Conservation (phyloP, 73 alveolate species). For the Diophrys sp. region DNA sequence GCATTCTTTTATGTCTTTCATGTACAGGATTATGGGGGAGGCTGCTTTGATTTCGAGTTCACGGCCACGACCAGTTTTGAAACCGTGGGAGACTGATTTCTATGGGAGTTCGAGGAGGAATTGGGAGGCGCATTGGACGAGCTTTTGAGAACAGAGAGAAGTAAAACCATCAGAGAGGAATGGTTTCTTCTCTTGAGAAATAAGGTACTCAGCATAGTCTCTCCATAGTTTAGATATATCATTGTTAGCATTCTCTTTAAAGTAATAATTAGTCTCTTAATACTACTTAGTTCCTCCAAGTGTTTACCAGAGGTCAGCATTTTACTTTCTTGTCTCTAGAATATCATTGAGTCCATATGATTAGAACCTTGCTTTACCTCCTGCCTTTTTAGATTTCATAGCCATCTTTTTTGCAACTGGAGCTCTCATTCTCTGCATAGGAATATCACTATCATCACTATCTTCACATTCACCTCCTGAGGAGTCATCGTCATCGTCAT, state of each 20-base stretch:
- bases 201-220: conserved; percentile 78
- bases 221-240: conserved; percentile 63
- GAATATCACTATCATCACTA: neutral
- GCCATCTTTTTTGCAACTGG: neutral
- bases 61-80: conserved; percentile 60
- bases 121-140: neutral
- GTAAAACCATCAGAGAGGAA: conserved; percentile 69
- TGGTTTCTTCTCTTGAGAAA: conserved; percentile 84
- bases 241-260: conserved; percentile 12
- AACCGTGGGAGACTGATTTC: conserved; percentile 50
- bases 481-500: neutral
- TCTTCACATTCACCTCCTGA: neutral
- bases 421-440: too few relatives aligned
- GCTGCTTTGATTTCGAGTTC: conserved; percentile 65
- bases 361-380: neutral
- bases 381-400: neutral
- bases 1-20: conserved; percentile 44
- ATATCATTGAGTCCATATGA: neutral
- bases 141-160: conserved; percentile 21
- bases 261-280: conserved; percentile 83
- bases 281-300: conserved; percentile 68
- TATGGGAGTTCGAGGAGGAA: conserved; percentile 65
- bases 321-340: neutral
- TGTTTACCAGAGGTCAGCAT: neutral
- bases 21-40: conserved; percentile 62